Base-by-base conservation (phyloP, 805 yeast genomes). In the fission yeast (Schizosaccharomyces pombe) region DNA sequence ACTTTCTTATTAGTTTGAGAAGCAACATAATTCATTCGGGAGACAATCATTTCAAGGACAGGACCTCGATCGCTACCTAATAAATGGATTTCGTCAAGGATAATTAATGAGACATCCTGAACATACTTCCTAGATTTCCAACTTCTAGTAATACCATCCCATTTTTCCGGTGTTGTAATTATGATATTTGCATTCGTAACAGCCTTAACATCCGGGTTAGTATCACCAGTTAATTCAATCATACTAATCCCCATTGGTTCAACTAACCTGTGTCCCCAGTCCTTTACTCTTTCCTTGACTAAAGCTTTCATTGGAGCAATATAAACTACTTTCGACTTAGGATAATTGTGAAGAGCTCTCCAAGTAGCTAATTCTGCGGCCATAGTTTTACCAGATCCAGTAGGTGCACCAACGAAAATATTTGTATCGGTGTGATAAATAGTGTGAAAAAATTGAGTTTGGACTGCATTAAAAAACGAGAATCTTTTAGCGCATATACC, bases 381-480 rank as follows among this genome's bases (percentile, higher is more conserved):
- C 33, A 91, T 82, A 0, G 98, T 91, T 66, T 91, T 91, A 60
- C 99, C 99, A 0, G 96, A 89, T 26, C 98, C 98, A 1, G 98
- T 91, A 2, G 99, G 99, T 0, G 97, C 86, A 8, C 99, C 99
- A 49, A 91, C 84, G 65, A 91, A 83, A 0, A 82, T 87, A 64
- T 82, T 83, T 1, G 81, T 74, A 58, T 82, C 76, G 0, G 81
- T 69, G 65, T 91, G 79, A 68, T 87, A 91, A 51, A 91, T 67
- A 0, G 95, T 76, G 63, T 87, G 94, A 68, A 91, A 91, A 0
- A 82, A 76, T 97, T 89, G 89, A 0, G 97, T 89, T 67, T 91
- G 98, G 95, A 91, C 87, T 3, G 98, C 97, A 64, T 91, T 91
- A 73, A 91, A 91, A 67, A 83, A 89, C 56, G 76, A 75, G 70